Evolutionary conservation across 352 stramenopile genomes (phyloP).

Genomic region (Phytopythium mirpurense): DNA sequence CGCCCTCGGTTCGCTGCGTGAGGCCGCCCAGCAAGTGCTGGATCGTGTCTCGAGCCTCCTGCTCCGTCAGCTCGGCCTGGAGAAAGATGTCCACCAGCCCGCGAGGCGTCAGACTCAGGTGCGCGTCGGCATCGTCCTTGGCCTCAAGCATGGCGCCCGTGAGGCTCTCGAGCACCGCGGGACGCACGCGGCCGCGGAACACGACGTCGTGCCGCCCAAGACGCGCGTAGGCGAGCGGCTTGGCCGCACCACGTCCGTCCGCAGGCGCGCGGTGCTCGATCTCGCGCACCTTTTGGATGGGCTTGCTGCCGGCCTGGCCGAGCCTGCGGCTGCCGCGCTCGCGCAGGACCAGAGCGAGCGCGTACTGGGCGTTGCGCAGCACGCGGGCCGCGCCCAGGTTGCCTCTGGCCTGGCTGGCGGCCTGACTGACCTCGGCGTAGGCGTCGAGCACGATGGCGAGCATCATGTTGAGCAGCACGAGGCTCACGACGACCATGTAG

Average conservation of each 20-base stretch:
- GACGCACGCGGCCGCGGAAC: constrained; percentile 17
- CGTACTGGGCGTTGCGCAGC: constrained; percentile 16
- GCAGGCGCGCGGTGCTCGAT: neutral
- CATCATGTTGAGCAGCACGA: constrained; percentile 64
- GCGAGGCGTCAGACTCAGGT: constrained; percentile 9
- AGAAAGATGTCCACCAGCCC: constrained; percentile 18
- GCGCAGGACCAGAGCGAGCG: constrained; percentile 9
- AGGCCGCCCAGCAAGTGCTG: constrained; percentile 16
- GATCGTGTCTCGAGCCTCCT: constrained; percentile 19
- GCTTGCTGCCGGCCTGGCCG: neutral
- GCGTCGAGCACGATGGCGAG: constrained; percentile 53
- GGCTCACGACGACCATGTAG: constrained; percentile 47
- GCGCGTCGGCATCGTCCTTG: neutral
- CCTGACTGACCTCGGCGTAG: constrained; percentile 41
- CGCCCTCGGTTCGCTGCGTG: neutral
- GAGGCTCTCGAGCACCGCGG: constrained; percentile 10
- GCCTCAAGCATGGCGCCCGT: constrained; percentile 7
- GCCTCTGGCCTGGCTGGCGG: constrained; percentile 19
- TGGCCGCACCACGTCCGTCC: constrained; percentile 5
- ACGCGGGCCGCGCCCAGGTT: constrained; percentile 24
- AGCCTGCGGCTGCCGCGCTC: constrained; percentile 2
- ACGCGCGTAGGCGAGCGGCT: constrained; percentile 3
- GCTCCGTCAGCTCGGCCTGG: constrained; percentile 13
- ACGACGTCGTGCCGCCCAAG: constrained; percentile 9
- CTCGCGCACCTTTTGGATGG: constrained; percentile 1